Percentiles rank a stretch among this genome's conserved stretches.
phyloP scores from a whole-genome alignment of 106 monocot genomes.

The Chionographis japonica region DNA sequence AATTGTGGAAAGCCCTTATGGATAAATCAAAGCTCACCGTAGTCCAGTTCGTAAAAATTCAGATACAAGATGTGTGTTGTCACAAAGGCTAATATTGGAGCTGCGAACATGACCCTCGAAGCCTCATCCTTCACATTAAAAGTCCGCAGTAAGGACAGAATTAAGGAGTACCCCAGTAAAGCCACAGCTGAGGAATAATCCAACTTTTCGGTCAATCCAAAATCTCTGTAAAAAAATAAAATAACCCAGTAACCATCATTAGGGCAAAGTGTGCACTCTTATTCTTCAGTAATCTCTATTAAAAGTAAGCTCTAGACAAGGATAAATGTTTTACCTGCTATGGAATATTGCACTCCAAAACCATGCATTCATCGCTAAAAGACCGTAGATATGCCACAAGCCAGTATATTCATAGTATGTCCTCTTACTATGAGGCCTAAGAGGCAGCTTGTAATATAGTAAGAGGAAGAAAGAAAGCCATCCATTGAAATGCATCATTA shows the following conservation, averaged over 20 bases:
- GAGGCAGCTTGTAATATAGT: slow-evolving; percentile 70
- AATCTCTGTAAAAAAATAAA: slow-evolving; percentile 42
- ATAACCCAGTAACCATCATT: neutral
- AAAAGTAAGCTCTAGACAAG: no score
- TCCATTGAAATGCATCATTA: slow-evolving; percentile 78
- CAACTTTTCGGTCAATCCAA: slow-evolving; percentile 85
- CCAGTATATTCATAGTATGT: slow-evolving; percentile 93
- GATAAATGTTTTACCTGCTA: slow-evolving; percentile 44
- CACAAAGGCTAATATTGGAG: slow-evolving; percentile 86
- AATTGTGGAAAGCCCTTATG: neutral
- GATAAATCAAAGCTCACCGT: slow-evolving; percentile 44
- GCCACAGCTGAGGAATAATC: slow-evolving; percentile 97
- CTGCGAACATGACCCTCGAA: slow-evolving; percentile 82
- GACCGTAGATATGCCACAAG: slow-evolving; percentile 86
- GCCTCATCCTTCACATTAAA: slow-evolving; percentile 88
- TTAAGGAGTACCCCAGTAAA: slow-evolving; percentile 77
- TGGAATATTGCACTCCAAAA: slow-evolving; percentile 97
- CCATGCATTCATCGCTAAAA: slow-evolving; percentile 93
- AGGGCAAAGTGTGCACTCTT: neutral
- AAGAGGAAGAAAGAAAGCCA: slow-evolving; percentile 83
- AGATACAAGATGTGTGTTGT: slow-evolving; percentile 90
- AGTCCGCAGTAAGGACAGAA: slow-evolving; percentile 67
- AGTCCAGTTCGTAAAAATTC: slow-evolving; percentile 89
- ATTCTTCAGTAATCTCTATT: neutral
- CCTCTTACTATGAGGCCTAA: slow-evolving; percentile 65